Conservation (phyloP, 192 early-diverging fungal genomes). For the Podila horticola region DNA sequence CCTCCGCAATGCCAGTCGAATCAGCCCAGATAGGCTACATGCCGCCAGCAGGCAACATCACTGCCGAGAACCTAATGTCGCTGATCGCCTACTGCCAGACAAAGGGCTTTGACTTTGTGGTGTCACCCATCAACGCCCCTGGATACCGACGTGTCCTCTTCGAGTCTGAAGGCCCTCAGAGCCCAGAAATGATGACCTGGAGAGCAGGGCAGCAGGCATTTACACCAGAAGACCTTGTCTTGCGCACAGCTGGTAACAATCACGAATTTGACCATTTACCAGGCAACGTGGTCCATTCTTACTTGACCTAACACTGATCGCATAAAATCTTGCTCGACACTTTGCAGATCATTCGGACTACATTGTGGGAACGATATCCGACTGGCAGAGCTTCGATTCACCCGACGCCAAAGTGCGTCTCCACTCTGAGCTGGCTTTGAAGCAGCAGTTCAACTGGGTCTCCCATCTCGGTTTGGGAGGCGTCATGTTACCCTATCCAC, state of each 20-base stretch:
- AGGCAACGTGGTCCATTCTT: neutral
- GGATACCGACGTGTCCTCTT: conserved; percentile 57
- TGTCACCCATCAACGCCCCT: conserved; percentile 62
- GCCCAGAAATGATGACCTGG: conserved; percentile 42
- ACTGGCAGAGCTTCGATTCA: conserved; percentile 69
- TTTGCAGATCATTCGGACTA: conserved; percentile 28
- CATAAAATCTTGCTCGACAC: neutral
- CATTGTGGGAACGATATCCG: conserved; percentile 60
- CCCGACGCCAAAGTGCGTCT: conserved; percentile 51
- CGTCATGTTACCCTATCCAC: conserved; percentile 62
- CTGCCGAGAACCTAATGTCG: conserved; percentile 24
- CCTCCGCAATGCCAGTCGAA: conserved; percentile 28
- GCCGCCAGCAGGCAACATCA: conserved; percentile 22
- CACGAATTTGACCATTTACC: no score
- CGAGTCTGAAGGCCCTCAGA: conserved; percentile 29
- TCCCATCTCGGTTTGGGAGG: conserved; percentile 73
- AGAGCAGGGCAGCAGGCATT: conserved; percentile 54
- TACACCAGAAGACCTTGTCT: conserved; percentile 55
- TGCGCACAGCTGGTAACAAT: conserved; percentile 52
- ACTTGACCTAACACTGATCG: neutral
- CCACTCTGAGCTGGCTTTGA: conserved; percentile 70
- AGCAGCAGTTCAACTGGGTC: conserved; percentile 75
- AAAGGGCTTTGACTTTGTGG: conserved; percentile 61
- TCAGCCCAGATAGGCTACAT: conserved; percentile 40
- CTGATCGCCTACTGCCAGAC: conserved; percentile 34